A percentile compares a stretch with the other conserved stretches of the same genome.
These are phyloP conservation scores for Lithospermum erythrorhizon DNA, from an alignment of 257 asterid species.

Conservation along the genomic window DNA sequence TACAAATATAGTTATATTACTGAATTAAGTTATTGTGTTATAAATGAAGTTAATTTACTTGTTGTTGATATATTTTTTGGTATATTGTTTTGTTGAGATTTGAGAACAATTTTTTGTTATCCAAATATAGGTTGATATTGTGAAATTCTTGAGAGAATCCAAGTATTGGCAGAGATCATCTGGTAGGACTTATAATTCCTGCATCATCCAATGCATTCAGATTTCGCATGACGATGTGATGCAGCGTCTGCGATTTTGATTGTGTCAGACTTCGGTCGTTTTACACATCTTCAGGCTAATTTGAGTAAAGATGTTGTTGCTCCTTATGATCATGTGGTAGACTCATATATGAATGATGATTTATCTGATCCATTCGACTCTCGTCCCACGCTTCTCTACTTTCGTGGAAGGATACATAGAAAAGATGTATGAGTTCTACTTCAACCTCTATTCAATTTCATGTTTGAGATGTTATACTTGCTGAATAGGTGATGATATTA, in stretches of 20 bases:
- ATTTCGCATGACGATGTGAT: constrained; percentile 50
- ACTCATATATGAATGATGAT: constrained; percentile 43
- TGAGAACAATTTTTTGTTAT: constrained; percentile 17
- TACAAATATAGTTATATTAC: too few species aligned
- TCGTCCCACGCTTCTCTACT: constrained; percentile 70
- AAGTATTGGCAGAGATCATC: constrained; percentile 61
- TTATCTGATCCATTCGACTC: constrained; percentile 45
- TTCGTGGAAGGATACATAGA: constrained; percentile 78
- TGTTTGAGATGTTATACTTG: neutral
- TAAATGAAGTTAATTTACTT: too few species aligned
- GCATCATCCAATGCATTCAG: constrained; percentile 94
- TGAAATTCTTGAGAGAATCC: constrained; percentile 51
- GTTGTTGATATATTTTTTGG: neutral
- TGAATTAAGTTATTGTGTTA: too few species aligned
- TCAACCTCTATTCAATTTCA: constrained; percentile 4
- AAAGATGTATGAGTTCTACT: constrained; percentile 54
- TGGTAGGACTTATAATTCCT: constrained; percentile 81
- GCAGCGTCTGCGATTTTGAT: constrained; percentile 64
- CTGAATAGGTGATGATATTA: neutral
- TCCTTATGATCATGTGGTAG: constrained; percentile 77
- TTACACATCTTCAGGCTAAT: constrained; percentile 38
- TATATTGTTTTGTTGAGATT: neutral
- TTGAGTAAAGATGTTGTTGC: constrained; percentile 85
- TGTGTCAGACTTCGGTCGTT: constrained; percentile 91
- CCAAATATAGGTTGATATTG: constrained; percentile 47